A percentile compares a stretch with the other conserved stretches of the same genome.
Conservation (phyloP, 306 rosid species). For the Castanospermum australe region DNA sequence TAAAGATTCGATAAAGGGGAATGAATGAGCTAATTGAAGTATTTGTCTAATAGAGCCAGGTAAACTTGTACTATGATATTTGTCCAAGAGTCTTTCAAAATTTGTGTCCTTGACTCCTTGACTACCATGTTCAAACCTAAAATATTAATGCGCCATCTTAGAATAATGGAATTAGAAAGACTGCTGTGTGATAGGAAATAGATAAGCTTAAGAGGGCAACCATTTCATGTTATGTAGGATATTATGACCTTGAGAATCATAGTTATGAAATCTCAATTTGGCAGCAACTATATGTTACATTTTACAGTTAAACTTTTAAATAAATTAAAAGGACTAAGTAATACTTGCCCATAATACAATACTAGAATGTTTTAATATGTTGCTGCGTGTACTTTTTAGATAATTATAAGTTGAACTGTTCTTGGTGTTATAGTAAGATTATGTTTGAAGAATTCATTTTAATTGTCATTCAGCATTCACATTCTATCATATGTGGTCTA, state of each 20-base stretch:
- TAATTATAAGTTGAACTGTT: neutral
- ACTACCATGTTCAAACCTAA: neutral
- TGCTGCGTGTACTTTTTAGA: neutral
- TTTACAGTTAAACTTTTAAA: neutral
- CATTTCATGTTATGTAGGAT: neutral
- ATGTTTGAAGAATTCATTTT: neutral
- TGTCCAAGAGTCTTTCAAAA: neutral
- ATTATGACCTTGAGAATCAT: neutral
- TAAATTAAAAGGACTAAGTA: neutral
- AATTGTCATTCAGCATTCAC: neutral
- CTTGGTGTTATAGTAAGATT: neutral
- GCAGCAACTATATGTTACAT: neutral
- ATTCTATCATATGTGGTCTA: neutral
- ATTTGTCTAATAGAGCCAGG: no score
- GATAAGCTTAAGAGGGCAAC: neutral
- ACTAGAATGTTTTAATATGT: neutral
- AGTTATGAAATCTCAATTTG: neutral
- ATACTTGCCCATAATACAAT: neutral
- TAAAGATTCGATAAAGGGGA: no score
- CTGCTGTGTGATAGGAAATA: neutral
- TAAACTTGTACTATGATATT: no score
- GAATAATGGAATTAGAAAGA: neutral
- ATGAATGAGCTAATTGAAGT: no score
- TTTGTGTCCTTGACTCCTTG: neutral
- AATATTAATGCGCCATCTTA: neutral